Evolutionary conservation across 495 filamentous ascomycete genomes (phyloP), one percentile per base, ranked within the genome.

Genomic region (Lasiosphaeria hispida): DNA sequence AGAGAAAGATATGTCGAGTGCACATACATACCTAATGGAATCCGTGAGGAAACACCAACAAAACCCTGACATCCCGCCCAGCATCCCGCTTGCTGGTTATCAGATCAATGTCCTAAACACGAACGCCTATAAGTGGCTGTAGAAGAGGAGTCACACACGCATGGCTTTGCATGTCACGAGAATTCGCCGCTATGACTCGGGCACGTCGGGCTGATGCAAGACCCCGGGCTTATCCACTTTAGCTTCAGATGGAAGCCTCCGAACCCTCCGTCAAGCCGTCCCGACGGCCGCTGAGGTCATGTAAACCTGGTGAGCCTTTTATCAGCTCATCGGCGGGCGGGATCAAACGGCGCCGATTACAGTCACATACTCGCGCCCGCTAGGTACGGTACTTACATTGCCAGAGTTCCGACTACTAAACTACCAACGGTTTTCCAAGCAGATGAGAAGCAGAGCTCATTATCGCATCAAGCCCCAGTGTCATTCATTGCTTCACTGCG

Each of bases 111-210:
- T 37, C 53, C 38, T 33, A 37, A 39, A 48, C 11, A 33, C 30
- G 55, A 48, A 55, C 47, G 36, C 36, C 23, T 30, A 10, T 9
- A 36, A 40, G 47, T 13, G 43, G 35, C 30, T 14, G 19, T 34
- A 43, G 11, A 17, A 48, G 15, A 17, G 14, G 47, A 59, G 55
- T 58, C 59, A 62, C 51, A 53, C 19, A 55, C 38, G 51, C 59
- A 59, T 58, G 47, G 19, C 17, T 17, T 35, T 53, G 56, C 43
- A 45, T 53, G 30, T 17, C 19, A 65, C 63, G 63, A 65, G 49
- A 65, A 65, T 61, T 50, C 45, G 51, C 63, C 63, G 63, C 33
- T 58, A n/a, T 50, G 44, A 34, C 35, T 58, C 63, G 63, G 23
- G 23, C 23, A 30, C 23, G 23, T 30, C 23, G 23, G 62, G 39